Conservation (phyloP, 1,284 basidiomycete species). For the Leccinum subrobustum region DNA sequence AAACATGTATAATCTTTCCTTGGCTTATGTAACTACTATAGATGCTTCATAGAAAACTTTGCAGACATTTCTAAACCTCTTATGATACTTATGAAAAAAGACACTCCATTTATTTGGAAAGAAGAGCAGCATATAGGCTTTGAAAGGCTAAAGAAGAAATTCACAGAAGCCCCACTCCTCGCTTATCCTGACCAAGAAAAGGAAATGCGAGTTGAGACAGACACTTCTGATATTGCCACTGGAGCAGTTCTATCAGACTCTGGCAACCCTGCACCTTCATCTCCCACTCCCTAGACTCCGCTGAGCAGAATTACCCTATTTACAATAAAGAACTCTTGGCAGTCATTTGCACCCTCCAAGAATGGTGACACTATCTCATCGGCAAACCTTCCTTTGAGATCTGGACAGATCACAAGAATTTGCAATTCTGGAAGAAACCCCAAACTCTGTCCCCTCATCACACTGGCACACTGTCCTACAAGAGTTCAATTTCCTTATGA, state of each 20-base stretch:
- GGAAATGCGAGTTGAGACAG: neutral
- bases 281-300: neutral
- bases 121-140: neutral
- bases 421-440: too few species aligned
- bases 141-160: neutral
- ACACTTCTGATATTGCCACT: neutral
- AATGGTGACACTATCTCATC: neutral
- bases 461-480: neutral
- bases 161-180: neutral
- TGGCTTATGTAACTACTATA: neutral
- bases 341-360: neutral
- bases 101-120: accelerated
- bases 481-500: neutral
- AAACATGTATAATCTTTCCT: neutral
- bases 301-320: neutral
- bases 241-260: neutral
- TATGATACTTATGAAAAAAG: neutral
- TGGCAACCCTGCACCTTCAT: neutral
- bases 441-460: neutral
- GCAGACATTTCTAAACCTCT: neutral
- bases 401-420: neutral
- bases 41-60: neutral
- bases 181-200: neutral
- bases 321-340: neutral
- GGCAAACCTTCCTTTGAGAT: neutral